Evolutionary conservation across 352 stramenopile genomes (phyloP).

Genomic region (Phytophthora pluvialis): DNA sequence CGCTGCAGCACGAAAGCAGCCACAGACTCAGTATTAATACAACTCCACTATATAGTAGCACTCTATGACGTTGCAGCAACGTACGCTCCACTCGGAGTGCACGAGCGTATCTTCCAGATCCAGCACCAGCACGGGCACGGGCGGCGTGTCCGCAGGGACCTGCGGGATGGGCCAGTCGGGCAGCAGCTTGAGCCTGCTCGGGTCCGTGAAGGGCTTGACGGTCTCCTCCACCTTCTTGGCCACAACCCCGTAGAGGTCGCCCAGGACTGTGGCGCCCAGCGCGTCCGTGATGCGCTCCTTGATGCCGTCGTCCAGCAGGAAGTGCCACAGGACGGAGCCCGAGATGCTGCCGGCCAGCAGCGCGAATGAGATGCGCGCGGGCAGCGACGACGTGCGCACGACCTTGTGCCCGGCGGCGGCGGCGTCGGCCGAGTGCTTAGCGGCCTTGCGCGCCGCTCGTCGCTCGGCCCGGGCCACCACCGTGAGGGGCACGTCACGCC

Average conservation of each 20-base stretch:
- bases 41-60: neutral
- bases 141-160: constrained; percentile 77
- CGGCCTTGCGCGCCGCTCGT: constrained; percentile 56
- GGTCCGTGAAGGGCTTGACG: constrained; percentile 80
- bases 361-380: constrained; percentile 72
- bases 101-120: constrained; percentile 88
- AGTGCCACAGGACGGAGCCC: constrained; percentile 73
- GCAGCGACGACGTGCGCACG: constrained; percentile 78
- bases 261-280: constrained; percentile 67
- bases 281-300: constrained; percentile 53
- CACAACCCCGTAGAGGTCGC: constrained; percentile 64
- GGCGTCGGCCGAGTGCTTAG: constrained; percentile 39
- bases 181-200: constrained; percentile 81
- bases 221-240: constrained; percentile 73
- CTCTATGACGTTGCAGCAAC: constrained; percentile 29
- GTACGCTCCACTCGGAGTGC: constrained; percentile 90
- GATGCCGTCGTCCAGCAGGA: constrained; percentile 66
- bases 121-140: constrained; percentile 83
- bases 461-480: constrained; percentile 67
- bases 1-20: constrained; percentile 42
- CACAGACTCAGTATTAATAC: neutral
- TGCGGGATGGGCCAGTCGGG: constrained; percentile 88
- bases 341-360: constrained; percentile 71
- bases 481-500: constrained; percentile 61
- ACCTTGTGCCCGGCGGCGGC: constrained; percentile 37